phyloP scores from a whole-genome alignment of 2,329 filamentous ascomycete species.

The Fusarium neocosmosporiellum region DNA sequence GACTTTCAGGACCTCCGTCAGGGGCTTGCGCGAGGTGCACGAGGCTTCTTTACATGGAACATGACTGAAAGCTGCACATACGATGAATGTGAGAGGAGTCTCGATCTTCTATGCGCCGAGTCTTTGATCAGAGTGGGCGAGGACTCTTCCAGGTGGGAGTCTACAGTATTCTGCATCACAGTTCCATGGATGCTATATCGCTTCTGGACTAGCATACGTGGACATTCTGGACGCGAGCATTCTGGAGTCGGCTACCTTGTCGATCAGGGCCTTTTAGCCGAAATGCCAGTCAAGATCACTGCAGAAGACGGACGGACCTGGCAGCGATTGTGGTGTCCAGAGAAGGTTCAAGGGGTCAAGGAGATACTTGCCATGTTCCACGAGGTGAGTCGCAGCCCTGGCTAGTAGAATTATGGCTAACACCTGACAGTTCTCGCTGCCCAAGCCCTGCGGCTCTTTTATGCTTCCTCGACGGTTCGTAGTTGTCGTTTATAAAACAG shows the following conservation, averaged over 20 bases:
- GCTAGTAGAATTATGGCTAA: not conserved
- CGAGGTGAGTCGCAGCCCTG: not conserved
- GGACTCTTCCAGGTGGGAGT: not conserved
- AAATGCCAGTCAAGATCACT: not conserved
- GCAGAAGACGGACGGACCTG: not conserved
- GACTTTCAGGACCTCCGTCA: not conserved
- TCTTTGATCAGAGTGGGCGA: not conserved
- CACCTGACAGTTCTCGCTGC: not conserved
- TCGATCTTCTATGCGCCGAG: not conserved
- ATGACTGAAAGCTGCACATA: not conserved
- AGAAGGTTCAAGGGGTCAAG: not conserved
- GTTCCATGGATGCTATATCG: not conserved
- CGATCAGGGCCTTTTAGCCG: not conserved
- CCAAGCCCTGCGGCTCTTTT: not conserved
- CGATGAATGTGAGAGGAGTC: not conserved
- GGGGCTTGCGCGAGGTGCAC: not conserved
- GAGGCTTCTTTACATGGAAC: not conserved
- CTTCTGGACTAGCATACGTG: not conserved
- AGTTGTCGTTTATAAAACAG: not conserved
- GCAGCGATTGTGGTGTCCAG: not conserved
- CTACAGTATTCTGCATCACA: not conserved
- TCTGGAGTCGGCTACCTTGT: not conserved
- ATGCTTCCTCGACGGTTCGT: not conserved
- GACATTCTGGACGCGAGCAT: not conserved
- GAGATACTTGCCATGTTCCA: not conserved